A percentile compares a stretch with the other conserved stretches of the same genome.
Evolutionary conservation across 352 stramenopile species (phyloP).

Genomic region (Phytophthora boehmeriae): DNA sequence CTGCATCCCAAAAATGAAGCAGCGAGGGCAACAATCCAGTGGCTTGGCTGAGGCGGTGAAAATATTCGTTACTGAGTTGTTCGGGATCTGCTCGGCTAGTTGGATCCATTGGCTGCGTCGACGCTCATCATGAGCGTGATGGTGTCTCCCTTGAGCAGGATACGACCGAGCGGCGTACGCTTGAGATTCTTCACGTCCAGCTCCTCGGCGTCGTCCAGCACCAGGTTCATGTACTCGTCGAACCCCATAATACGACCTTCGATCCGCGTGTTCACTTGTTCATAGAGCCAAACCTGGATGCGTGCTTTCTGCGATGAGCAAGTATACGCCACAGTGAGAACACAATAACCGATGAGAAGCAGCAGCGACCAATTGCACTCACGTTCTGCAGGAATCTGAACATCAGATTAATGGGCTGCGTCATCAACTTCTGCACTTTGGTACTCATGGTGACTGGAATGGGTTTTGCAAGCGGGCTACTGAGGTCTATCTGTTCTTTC

Average conservation of each 20-base stretch:
- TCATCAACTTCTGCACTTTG: conserved; percentile 99
- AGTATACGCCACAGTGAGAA: conserved; percentile 1
- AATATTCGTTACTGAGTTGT: conserved; percentile 31
- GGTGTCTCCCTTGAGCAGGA: conserved; percentile 99
- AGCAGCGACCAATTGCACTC: conserved; percentile 29
- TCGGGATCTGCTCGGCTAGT: conserved; percentile 27
- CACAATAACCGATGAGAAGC: background rate
- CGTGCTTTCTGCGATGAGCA: conserved; percentile 86
- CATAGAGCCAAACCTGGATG: conserved; percentile 99
- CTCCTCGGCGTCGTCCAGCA: conserved; percentile 98
- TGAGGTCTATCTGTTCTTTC: conserved; percentile 21
- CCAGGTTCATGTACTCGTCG: conserved; percentile 99
- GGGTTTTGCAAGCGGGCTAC: background rate
- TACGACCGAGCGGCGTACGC: conserved; percentile 94
- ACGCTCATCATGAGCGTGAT: conserved; percentile 98
- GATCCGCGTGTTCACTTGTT: conserved; percentile 98
- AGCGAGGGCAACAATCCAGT: too few relatives aligned
- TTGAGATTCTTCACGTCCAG: conserved; percentile 96
- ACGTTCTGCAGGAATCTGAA: conserved; percentile 98
- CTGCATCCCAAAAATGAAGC: too few relatives aligned
- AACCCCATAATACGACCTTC: conserved; percentile 99
- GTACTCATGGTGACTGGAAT: conserved; percentile 73
- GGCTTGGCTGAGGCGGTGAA: conserved; percentile 1
- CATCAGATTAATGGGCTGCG: conserved; percentile 99
- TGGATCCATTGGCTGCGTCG: conserved; percentile 43